Conservation (phyloP, 352 stramenopile species). For the Phytophthora hybrid region DNA sequence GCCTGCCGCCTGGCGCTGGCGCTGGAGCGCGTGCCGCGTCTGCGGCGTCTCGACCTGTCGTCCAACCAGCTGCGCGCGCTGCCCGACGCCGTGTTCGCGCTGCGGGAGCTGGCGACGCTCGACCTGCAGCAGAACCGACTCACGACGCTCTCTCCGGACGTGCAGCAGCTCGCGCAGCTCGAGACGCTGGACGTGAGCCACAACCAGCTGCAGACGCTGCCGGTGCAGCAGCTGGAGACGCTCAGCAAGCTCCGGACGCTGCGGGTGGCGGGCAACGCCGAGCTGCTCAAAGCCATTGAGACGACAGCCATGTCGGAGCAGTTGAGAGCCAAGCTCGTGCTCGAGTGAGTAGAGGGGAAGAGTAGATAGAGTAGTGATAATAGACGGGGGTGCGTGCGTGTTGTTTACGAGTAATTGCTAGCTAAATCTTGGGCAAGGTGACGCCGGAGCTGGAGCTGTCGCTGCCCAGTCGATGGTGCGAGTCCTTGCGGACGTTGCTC, state of each 20-base stretch:
- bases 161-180: conserved; percentile 61
- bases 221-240: conserved; percentile 48
- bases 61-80: conserved; percentile 80
- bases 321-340: conserved; percentile 48
- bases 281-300: conserved; percentile 32
- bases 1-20: conserved; percentile 84
- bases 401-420: background rate
- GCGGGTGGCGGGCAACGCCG: conserved; percentile 55
- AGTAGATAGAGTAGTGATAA: background rate
- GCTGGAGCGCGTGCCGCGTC: conserved; percentile 72
- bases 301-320: conserved; percentile 31
- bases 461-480: conserved; percentile 35
- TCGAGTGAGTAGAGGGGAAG: conserved; percentile 21
- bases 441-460: conserved; percentile 54
- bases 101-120: conserved; percentile 64
- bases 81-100: conserved; percentile 80
- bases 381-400: background rate
- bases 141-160: conserved; percentile 47
- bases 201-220: conserved; percentile 60
- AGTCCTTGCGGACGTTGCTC: conserved; percentile 26
- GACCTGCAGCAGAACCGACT: conserved; percentile 79
- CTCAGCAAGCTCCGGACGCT: conserved; percentile 51
- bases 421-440: conserved; percentile 60
- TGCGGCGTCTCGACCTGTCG: conserved; percentile 78
- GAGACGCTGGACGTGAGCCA: conserved; percentile 68